Percentiles rank a stretch among this genome's conserved stretches.
Evolutionary conservation across 2,329 filamentous ascomycete species (phyloP).

Genomic region (Colletotrichum gigasporum): DNA sequence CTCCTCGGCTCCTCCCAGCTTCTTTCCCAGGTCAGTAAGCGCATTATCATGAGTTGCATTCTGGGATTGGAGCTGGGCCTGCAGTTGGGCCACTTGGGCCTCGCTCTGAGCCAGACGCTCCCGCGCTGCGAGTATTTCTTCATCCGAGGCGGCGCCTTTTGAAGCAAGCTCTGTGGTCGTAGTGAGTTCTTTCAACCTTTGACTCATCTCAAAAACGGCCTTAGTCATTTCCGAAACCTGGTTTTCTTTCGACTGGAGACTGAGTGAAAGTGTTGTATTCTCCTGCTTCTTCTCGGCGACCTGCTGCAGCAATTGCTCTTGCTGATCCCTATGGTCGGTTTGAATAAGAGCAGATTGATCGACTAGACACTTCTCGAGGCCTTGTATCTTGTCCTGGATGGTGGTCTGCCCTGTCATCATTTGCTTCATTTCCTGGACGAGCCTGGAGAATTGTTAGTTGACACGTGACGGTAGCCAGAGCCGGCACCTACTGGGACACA

Average conservation of each 20-base stretch:
- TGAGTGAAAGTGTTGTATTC: constrained; percentile 9
- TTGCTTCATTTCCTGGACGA: neutral
- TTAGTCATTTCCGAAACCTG: neutral
- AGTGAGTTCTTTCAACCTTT: neutral
- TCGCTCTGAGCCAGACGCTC: neutral
- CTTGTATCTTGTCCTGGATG: constrained; percentile 3
- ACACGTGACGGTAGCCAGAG: neutral
- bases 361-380: constrained; percentile 1
- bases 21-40: constrained; percentile 9
- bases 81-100: neutral
- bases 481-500: neutral
- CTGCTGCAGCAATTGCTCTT: neutral
- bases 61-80: neutral
- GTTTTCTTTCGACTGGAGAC: neutral
- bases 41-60: neutral
- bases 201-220: neutral
- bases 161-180: neutral
- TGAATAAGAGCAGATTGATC: neutral
- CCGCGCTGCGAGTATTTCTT: neutral
- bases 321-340: neutral
- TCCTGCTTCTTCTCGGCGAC: constrained; percentile 24
- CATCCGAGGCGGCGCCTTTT: neutral
- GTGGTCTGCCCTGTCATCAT: neutral
- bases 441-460: neutral
- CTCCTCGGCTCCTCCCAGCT: neutral